A percentile compares a stretch with the other conserved stretches of the same genome.
Evolutionary conservation across 345 rosid genomes (phyloP).

Genomic region (Eucalyptus pumila): DNA sequence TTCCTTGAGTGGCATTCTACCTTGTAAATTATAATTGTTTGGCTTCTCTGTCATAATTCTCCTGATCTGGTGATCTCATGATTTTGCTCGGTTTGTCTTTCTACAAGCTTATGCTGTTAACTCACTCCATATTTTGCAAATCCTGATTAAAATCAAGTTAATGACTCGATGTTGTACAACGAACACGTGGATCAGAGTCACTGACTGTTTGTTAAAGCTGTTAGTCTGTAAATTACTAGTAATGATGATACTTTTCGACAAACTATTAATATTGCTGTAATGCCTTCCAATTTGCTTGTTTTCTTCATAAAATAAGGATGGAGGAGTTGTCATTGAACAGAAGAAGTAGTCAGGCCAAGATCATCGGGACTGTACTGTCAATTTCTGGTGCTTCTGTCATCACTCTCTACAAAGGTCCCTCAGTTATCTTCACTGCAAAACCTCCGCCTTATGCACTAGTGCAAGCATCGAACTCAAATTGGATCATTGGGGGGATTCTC

Average conservation of each 20-base stretch:
- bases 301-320: slow-evolving; percentile 3
- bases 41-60: not conserved
- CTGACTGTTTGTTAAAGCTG: not conserved
- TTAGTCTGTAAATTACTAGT: not conserved
- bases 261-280: not conserved
- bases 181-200: not conserved
- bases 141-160: not conserved
- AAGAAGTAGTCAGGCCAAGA: slow-evolving; percentile 23
- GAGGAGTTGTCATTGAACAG: slow-evolving; percentile 14
- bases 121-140: not conserved
- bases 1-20: not conserved
- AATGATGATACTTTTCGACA: not conserved
- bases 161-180: not conserved
- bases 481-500: slow-evolving; percentile 34
- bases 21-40: not conserved
- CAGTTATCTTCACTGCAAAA: not conserved
- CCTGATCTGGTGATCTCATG: not conserved
- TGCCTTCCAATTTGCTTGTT: not conserved
- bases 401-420: slow-evolving; percentile 36
- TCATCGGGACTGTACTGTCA: slow-evolving; percentile 25
- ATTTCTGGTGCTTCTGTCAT: slow-evolving; percentile 32
- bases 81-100: too few species aligned
- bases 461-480: slow-evolving; percentile 14
- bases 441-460: not conserved
- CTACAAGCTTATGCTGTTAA: not conserved